Base-by-base conservation (phyloP, 2,329 filamentous ascomycete species). In the Dendryphion nanum region DNA sequence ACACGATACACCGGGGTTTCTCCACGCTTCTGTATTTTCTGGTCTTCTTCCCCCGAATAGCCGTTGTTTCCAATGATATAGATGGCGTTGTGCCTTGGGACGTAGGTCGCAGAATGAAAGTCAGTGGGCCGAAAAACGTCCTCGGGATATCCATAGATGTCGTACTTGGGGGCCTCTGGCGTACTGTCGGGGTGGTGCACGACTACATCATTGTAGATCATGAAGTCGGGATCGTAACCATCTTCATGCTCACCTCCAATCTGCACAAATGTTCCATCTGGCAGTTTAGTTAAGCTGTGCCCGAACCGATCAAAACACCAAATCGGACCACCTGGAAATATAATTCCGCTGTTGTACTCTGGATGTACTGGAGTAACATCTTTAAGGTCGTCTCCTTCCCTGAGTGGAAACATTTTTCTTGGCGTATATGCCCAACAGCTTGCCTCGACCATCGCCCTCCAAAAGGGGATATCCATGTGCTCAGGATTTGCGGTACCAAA, bases 191-290 rank as follows among this genome's bases (percentile, higher is more conserved):
- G 26, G 15, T 36, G 18, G 14, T 35, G 26, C 8, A 42, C 42
- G 15, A 38, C 33, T 17, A 42, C 36, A 32, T 43, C 40, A 23
- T 46, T 46, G 31, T 43, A 46, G 8, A 40, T 37, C 18, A 33
- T 14, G 15, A 43, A 46, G 18, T 46, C 37, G 2, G 40, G 43
- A 30, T 45, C 40, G 18, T 40, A 42, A 15, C 24, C 34, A 8
- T 46, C 36, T 17, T 43, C 37, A 30, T 46, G 36, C 17, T 43
- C 40, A 14, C 43, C 40, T 17, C 20, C 43, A 18, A 46, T 40
- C 28, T 46, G 13, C 8, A 44, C 38, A 4, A 37, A 8, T 7
- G 16, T 31, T n/a, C 38, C 38, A 34, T 42, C 34, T 6, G 35
- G 39, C 4, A 45, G 28, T 13, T 23, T 29, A 10, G 38, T 40